phyloP scores from a whole-genome alignment of 495 filamentous ascomycete species.

The Xylaria telfairii region DNA sequence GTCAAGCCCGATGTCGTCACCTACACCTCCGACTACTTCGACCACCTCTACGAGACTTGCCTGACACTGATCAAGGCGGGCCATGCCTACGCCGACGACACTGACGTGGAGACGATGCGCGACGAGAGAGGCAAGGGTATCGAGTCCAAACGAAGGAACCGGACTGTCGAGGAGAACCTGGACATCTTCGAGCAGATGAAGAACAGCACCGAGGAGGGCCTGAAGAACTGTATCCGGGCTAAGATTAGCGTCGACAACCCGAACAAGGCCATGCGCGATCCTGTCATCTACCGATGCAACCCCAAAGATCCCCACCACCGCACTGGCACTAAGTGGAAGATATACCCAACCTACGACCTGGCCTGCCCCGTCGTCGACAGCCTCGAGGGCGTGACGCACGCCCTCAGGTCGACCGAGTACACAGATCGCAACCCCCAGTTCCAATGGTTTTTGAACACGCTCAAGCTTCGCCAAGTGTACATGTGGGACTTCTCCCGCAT shows the following conservation, averaged over 20 bases:
- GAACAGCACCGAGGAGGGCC: slow-evolving; percentile 73
- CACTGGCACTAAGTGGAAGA: slow-evolving; percentile 88
- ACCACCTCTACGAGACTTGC: slow-evolving; percentile 81
- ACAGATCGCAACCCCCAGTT: slow-evolving; percentile 97
- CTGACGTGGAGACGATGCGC: slow-evolving; percentile 83
- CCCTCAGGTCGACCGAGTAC: slow-evolving; percentile 95
- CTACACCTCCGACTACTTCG: slow-evolving; percentile 90
- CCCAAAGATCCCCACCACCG: slow-evolving; percentile 79
- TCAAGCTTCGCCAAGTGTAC: slow-evolving; percentile 85
- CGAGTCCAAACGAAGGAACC: slow-evolving; percentile 75
- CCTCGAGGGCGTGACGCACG: slow-evolving; percentile 92
- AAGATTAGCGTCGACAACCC: slow-evolving; percentile 85
- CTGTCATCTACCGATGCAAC: slow-evolving; percentile 93
- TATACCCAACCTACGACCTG: slow-evolving; percentile 97
- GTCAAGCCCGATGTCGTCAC: slow-evolving; percentile 80
- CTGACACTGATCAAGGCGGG: slow-evolving; percentile 80
- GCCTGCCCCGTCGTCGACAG: slow-evolving; percentile 90
- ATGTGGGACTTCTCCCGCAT: slow-evolving; percentile 98
- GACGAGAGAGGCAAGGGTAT: slow-evolving; percentile 78
- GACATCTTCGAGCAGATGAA: slow-evolving; percentile 89
- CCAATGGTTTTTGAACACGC: slow-evolving; percentile 89
- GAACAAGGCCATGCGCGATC: slow-evolving; percentile 88
- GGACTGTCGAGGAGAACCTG: slow-evolving; percentile 80
- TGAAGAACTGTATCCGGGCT: slow-evolving; percentile 83
- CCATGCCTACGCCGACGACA: slow-evolving; percentile 89